Evolutionary conservation across 1,284 basidiomycete genomes (phyloP).

Genomic region (Marasmius fiardii): DNA sequence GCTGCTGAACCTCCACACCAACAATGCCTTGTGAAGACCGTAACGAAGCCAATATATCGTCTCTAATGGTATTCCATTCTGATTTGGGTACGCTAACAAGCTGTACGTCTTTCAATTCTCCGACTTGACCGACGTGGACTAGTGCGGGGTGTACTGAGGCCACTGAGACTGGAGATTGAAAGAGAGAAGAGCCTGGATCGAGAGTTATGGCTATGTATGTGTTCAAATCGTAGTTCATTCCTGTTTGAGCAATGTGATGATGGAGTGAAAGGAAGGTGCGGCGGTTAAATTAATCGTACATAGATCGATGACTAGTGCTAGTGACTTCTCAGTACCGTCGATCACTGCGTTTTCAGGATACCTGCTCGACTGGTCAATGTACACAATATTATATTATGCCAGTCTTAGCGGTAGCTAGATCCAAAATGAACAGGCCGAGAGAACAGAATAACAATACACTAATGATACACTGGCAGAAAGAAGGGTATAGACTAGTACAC

Average conservation of each 20-base stretch:
- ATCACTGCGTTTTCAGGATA: too few relatives aligned
- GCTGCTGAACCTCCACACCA: slow-evolving; percentile 28
- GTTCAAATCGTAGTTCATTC: slow-evolving; percentile 33
- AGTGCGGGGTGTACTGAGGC: slow-evolving; percentile 28
- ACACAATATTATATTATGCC: too few relatives aligned
- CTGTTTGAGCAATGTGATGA: too few relatives aligned
- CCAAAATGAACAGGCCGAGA: too few relatives aligned
- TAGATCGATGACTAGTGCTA: too few relatives aligned
- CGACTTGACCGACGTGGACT: slow-evolving; percentile 36
- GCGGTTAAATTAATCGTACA: too few relatives aligned
- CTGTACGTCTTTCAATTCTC: slow-evolving; percentile 36
- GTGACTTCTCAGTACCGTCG: too few relatives aligned
- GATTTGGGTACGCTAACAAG: slow-evolving; percentile 36
- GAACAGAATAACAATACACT: too few relatives aligned
- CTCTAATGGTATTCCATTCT: slow-evolving; percentile 30
- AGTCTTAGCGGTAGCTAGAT: too few relatives aligned
- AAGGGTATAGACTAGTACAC: neutral
- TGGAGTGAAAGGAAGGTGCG: too few relatives aligned
- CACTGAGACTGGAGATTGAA: slow-evolving; percentile 25
- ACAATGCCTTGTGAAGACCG: slow-evolving; percentile 21
- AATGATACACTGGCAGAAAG: too few relatives aligned
- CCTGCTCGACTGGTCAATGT: too few relatives aligned
- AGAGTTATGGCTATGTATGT: slow-evolving; percentile 39
- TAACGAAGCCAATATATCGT: slow-evolving; percentile 23
- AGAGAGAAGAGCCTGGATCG: slow-evolving; percentile 27